Conservation (phyloP, 2,329 filamentous ascomycete species). For the Diaporthe ampelina region DNA sequence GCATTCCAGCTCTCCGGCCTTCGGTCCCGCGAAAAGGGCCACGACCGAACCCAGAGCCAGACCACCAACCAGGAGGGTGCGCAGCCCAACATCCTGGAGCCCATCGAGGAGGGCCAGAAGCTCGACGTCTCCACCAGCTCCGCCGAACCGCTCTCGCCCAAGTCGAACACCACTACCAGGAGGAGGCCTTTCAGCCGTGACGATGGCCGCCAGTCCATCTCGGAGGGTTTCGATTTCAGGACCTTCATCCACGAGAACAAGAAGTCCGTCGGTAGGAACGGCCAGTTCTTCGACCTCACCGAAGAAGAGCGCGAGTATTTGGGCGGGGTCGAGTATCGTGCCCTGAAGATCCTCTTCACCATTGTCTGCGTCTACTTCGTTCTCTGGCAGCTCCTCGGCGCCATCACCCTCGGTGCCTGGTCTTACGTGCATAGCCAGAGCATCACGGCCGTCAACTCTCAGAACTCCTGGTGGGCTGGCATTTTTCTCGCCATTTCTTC, state of each 20-base stretch:
- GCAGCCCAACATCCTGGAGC: slow-evolving; percentile 33
- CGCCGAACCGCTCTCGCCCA: slow-evolving; percentile 25
- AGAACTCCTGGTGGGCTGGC: slow-evolving; percentile 69
- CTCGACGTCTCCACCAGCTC: slow-evolving; percentile 23
- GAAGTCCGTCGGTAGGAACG: slow-evolving; percentile 63
- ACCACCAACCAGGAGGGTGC: not conserved
- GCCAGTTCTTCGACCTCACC: slow-evolving; percentile 67
- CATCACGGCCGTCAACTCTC: slow-evolving; percentile 45
- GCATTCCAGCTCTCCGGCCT: slow-evolving; percentile 22
- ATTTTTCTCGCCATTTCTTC: slow-evolving; percentile 68
- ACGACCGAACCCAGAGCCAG: not conserved
- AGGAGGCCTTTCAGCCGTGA: slow-evolving; percentile 27
- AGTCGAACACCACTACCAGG: slow-evolving; percentile 18
- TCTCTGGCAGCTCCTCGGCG: slow-evolving; percentile 71
- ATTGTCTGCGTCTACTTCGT: slow-evolving; percentile 73
- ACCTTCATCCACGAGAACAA: slow-evolving; percentile 51
- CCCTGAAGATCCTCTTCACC: slow-evolving; percentile 70
- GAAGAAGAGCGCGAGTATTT: slow-evolving; percentile 68
- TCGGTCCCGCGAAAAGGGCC: not conserved
- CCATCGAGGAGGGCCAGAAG: slow-evolving; percentile 34
- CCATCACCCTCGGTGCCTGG: slow-evolving; percentile 68
- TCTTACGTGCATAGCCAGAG: slow-evolving; percentile 1
- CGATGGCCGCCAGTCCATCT: slow-evolving; percentile 40
- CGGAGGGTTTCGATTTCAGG: slow-evolving; percentile 45
- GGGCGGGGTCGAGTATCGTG: slow-evolving; percentile 75